Conservation (phyloP, 2,329 filamentous ascomycete genomes). For the Aspergillus nomiae region DNA sequence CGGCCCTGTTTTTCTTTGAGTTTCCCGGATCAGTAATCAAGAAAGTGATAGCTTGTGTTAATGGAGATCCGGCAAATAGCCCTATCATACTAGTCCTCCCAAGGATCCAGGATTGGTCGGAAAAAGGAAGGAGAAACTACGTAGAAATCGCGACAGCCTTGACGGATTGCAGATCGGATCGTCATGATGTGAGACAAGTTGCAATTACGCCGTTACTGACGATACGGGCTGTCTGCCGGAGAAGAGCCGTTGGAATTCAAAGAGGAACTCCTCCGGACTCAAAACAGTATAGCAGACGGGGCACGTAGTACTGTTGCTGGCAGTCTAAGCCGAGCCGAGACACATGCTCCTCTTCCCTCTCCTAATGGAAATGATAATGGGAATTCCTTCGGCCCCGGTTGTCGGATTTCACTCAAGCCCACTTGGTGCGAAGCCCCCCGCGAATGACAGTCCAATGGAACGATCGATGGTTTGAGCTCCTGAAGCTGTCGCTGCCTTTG, state of each 20-base stretch:
- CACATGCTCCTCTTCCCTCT: neutral
- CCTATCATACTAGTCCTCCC: neutral
- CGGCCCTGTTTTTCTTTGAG: neutral
- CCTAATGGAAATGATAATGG: neutral
- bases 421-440: neutral
- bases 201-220: conserved; percentile 1
- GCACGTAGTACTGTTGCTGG: neutral
- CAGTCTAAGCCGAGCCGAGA: conserved; percentile 5
- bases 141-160: neutral
- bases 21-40: neutral
- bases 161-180: conserved; percentile 7
- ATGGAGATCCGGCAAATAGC: conserved; percentile 4
- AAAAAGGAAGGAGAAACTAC: conserved; percentile 5
- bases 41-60: neutral
- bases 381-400: conserved; percentile 1
- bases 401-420: neutral
- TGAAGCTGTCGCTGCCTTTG: neutral
- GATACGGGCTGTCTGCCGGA: conserved; percentile 4
- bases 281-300: neutral
- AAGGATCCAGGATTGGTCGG: neutral
- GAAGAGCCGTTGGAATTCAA: neutral
- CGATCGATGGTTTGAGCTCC: conserved; percentile 1
- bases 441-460: conserved; percentile 2
- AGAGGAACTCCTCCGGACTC: neutral
- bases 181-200: conserved; percentile 5